phyloP scores from a whole-genome alignment of 2,329 filamentous ascomycete species.

The Zopfia rhizophila region DNA sequence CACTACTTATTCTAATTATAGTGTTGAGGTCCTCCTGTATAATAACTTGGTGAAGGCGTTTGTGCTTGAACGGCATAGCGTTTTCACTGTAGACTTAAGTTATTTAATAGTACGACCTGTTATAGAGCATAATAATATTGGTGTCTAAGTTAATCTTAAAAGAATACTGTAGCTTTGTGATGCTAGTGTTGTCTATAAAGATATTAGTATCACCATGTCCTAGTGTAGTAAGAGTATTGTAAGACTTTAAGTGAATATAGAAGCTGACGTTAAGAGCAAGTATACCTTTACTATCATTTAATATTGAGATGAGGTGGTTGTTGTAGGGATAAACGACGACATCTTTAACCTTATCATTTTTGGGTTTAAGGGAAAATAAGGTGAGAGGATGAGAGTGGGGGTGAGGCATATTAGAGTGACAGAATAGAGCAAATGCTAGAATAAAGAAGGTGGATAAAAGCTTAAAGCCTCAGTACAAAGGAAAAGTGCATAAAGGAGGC shows the following conservation, averaged over 20 bases:
- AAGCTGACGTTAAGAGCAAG: background rate
- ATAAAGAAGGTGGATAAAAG: conserved; percentile 1
- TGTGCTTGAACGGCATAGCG: conserved; percentile 16
- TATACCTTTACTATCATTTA: background rate
- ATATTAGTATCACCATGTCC: conserved; percentile 13
- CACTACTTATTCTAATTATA: conserved; percentile 22
- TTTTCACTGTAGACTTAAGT: conserved; percentile 24
- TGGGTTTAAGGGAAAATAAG: conserved; percentile 1
- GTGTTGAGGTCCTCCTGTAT: conserved; percentile 19
- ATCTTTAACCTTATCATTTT: background rate
- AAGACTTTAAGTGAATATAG: background rate
- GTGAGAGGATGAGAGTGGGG: background rate
- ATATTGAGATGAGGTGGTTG: too few species aligned
- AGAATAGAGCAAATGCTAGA: background rate
- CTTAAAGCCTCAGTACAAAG: background rate
- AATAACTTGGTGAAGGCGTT: conserved; percentile 16
- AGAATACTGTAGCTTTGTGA: conserved; percentile 28
- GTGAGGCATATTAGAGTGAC: background rate
- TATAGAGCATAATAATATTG: conserved; percentile 20
- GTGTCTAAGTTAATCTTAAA: conserved; percentile 22
- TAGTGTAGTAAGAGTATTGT: conserved; percentile 1
- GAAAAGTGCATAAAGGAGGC: too few species aligned
- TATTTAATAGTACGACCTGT: conserved; percentile 16
- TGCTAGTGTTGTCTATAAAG: conserved; percentile 16
- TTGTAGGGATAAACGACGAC: background rate